Evolutionary conservation across 192 early-diverging fungal genomes (phyloP).

Genomic region (Funneliformis geosporum): DNA sequence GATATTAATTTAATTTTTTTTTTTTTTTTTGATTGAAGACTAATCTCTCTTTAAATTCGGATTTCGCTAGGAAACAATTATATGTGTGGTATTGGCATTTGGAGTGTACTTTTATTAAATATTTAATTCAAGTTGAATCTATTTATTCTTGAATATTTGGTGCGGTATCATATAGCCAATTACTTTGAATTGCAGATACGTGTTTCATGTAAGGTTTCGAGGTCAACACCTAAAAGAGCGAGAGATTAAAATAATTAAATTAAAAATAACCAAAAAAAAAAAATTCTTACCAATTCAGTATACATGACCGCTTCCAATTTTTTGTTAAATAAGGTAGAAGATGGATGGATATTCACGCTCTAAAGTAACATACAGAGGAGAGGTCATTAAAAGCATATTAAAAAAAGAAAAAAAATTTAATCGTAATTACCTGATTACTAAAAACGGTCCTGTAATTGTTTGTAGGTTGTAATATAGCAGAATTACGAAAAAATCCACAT

Average conservation of each 20-base stretch:
- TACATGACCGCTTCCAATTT: conserved; percentile 81
- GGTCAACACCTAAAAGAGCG: conserved; percentile 65
- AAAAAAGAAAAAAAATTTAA: background rate
- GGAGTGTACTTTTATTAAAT: conserved; percentile 29
- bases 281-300: conserved; percentile 72
- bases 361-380: conserved; percentile 56
- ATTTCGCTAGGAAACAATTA: conserved; percentile 23
- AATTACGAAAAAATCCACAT: conserved; percentile 87
- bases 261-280: background rate
- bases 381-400: background rate
- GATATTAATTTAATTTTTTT: background rate
- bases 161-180: conserved; percentile 63
- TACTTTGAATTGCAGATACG: conserved; percentile 75
- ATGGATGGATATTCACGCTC: conserved; percentile 86
- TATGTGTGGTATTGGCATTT: conserved; percentile 28
- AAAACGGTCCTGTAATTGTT: conserved; percentile 79
- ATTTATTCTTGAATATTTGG: conserved; percentile 1
- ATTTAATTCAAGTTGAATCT: background rate
- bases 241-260: conserved; percentile 16
- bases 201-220: conserved; percentile 86
- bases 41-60: background rate
- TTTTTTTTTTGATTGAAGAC: background rate
- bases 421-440: conserved; percentile 37
- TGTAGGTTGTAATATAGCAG: conserved; percentile 84
- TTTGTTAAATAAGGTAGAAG: conserved; percentile 80